Conservation (phyloP, 2,329 filamentous ascomycete genomes). For the Hirsutella minnesotensis region DNA sequence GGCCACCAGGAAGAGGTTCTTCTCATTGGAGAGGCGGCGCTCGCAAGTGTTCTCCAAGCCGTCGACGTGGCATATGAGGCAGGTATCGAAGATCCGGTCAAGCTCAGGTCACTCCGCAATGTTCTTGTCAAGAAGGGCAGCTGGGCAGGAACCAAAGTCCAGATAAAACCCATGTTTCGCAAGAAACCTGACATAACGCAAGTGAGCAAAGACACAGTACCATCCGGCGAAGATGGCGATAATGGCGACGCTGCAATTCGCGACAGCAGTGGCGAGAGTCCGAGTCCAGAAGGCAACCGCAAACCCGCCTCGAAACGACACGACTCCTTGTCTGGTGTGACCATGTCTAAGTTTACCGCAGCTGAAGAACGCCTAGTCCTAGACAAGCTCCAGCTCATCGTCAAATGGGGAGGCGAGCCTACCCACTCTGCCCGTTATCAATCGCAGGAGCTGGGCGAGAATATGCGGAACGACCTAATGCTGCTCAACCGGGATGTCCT, state of each 20-base stretch:
- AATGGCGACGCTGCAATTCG: slow-evolving; percentile 12
- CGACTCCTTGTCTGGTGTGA: slow-evolving; percentile 80
- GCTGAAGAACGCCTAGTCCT: slow-evolving; percentile 86
- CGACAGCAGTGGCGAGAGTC: slow-evolving; percentile 11
- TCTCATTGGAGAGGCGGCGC: slow-evolving; percentile 78
- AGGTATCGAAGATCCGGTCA: slow-evolving; percentile 72
- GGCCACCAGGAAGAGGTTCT: slow-evolving; percentile 95
- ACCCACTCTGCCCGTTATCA: slow-evolving; percentile 96
- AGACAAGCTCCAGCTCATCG: slow-evolving; percentile 92
- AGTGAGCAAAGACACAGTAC: slow-evolving; percentile 24
- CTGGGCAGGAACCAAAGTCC: slow-evolving; percentile 93
- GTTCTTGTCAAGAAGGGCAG: slow-evolving; percentile 85
- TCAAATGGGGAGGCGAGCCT: slow-evolving; percentile 98
- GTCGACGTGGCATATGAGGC: slow-evolving; percentile 70
- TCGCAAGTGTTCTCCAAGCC: slow-evolving; percentile 80
- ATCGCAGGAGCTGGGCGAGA: slow-evolving; percentile 85
- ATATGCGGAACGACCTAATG: slow-evolving; percentile 89
- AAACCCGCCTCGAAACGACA: slow-evolving; percentile 45
- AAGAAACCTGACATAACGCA: slow-evolving; percentile 60
- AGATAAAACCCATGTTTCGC: slow-evolving; percentile 98
- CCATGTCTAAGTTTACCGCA: slow-evolving; percentile 86
- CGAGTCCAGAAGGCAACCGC: slow-evolving; percentile 9
- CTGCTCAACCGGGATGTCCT: slow-evolving; percentile 86
- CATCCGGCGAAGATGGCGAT: slow-evolving; percentile 18
- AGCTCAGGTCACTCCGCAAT: slow-evolving; percentile 75